Evolutionary conservation across 129 eudicot genomes (phyloP).

Genomic region (carrot (Daucus carota)): DNA sequence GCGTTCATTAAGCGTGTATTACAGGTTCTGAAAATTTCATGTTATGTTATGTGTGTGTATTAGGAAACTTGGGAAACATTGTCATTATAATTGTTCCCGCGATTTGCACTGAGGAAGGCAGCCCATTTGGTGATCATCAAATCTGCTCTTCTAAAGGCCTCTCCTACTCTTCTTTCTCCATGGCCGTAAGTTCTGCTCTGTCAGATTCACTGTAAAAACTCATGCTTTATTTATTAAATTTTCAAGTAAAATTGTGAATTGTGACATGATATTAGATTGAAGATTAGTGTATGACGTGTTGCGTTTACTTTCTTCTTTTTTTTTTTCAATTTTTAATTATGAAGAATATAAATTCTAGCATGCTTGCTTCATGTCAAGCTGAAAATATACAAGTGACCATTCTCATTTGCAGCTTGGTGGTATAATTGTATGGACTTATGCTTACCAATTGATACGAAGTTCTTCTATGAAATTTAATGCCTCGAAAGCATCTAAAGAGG

Average conservation of each 20-base stretch:
- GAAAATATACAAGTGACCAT: neutral
- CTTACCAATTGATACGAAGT: conserved; percentile 57
- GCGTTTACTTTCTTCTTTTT: neutral
- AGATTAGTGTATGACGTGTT: neutral
- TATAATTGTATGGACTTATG: conserved; percentile 70
- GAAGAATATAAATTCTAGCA: neutral
- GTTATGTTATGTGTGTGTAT: conserved; percentile 1
- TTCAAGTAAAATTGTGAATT: neutral
- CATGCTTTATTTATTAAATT: neutral
- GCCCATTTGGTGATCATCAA: conserved; percentile 75
- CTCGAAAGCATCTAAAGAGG: conserved; percentile 29
- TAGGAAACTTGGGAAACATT: conserved; percentile 84
- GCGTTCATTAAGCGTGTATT: neutral
- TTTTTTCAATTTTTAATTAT: too few species aligned
- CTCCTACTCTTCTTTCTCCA: conserved; percentile 80
- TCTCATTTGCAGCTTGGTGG: conserved; percentile 54
- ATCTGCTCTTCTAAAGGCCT: conserved; percentile 60
- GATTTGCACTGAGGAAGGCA: conserved; percentile 67
- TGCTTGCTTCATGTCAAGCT: neutral
- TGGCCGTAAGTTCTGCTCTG: conserved; percentile 48
- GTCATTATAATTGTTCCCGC: conserved; percentile 80
- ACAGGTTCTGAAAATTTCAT: neutral
- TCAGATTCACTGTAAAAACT: neutral
- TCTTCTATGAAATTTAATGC: conserved; percentile 32
- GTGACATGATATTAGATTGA: neutral